Evolutionary conservation across 768 basidiomycete species (phyloP).

Genomic region (Glaciozyma antarctica): DNA sequence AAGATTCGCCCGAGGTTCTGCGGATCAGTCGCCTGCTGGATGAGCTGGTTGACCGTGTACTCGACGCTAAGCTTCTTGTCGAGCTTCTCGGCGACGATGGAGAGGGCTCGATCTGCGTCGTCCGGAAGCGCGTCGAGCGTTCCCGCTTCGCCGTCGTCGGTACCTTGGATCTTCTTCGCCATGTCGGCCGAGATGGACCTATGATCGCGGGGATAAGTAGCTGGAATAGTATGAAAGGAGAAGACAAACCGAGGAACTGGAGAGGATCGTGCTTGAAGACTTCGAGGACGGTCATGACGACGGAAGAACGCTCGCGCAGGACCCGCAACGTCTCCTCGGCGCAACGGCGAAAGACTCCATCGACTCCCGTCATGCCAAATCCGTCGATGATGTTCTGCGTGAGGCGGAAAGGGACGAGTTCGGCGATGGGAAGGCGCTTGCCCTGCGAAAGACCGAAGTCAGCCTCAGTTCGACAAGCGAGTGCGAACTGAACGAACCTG

Average conservation of each 20-base stretch:
- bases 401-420: slow-evolving; percentile 87
- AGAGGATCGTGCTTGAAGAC: slow-evolving; percentile 96
- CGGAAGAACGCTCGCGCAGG: slow-evolving; percentile 67
- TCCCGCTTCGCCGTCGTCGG: background rate
- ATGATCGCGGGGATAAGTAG: slow-evolving; percentile 25
- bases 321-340: slow-evolving; percentile 91
- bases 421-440: slow-evolving; percentile 64
- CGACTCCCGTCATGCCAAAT: slow-evolving; percentile 76
- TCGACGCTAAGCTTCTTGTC: slow-evolving; percentile 78
- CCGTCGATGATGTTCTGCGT: slow-evolving; percentile 91
- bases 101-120: slow-evolving; percentile 79
- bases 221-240: slow-evolving; percentile 10
- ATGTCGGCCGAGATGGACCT: slow-evolving; percentile 47
- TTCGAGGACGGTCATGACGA: slow-evolving; percentile 88
- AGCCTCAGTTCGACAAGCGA: background rate
- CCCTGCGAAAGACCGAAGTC: slow-evolving; percentile 50
- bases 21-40: slow-evolving; percentile 73
- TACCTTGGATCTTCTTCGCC: slow-evolving; percentile 46
- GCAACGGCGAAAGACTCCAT: slow-evolving; percentile 90
- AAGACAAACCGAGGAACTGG: slow-evolving; percentile 65
- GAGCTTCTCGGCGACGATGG: slow-evolving; percentile 68
- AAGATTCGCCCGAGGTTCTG: slow-evolving; percentile 71
- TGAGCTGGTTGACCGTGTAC: slow-evolving; percentile 84
- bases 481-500: slow-evolving; percentile 38
- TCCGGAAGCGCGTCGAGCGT: slow-evolving; percentile 59